Evolutionary conservation across 345 rosid genomes (phyloP), one percentile per base, ranked within the genome.

Genomic region (Pugionium cornutum): DNA sequence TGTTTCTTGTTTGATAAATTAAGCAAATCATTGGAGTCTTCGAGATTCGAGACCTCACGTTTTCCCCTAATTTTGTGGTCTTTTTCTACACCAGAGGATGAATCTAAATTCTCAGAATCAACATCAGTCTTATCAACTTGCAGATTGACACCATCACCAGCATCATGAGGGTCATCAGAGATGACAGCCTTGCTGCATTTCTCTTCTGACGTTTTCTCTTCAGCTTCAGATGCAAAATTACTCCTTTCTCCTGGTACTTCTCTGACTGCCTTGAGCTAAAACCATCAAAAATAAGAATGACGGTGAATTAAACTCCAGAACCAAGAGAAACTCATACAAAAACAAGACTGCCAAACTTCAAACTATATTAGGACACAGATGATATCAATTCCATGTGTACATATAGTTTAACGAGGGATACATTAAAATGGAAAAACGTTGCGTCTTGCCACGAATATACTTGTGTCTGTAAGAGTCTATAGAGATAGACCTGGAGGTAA

Each of bases 401-500:
- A 60, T n/a, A 39, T 39, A 39, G 39, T 53, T 53, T 45, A 53
- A 46, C 9, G 39, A 46, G 29, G 41, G 7, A 65, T 30, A 47
- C 37, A 50, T 48, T 43, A 51, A 27, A 62, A 27, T 29, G 53
- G 34, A 72, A 64, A 29, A 1, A 60, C 0, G 33, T 25, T 36
- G 55, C 7, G 54, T 53, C 64, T 51, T 30, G 27, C 60, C 35
- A 58, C 47, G 29, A 50, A 57, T 29, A 43, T 30, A 52, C 4
- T 6, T 0, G 39, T 36, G 68, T 40, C 3, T 40, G 53, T 35
- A 60, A 69, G 47, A 33, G 58, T 63, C 31, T 51, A 28, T 0
- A 74, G 69, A 76, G 67, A 54, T 45, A 76, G 60, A 88, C 98
- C 91, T 62, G 79, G 67, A 89, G 88, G 78, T 79, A 82, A 76